These are phyloP conservation scores for Erythrobasidium hasegawianum DNA, from an alignment of 1,284 basidiomycete species.

Conservation along the genomic window DNA sequence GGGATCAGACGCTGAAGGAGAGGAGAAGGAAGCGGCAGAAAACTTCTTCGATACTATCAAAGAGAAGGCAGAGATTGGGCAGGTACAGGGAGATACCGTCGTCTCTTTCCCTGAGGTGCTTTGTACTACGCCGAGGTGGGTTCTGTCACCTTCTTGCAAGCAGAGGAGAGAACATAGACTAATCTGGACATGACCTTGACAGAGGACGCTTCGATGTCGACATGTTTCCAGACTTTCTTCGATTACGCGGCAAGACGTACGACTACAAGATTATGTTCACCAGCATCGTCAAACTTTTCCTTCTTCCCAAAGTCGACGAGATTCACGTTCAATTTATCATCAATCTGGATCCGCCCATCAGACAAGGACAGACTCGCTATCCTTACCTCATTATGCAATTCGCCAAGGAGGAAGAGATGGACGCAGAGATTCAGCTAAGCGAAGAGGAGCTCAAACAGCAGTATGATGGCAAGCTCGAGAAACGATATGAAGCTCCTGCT, in stretches of 20 bases:
- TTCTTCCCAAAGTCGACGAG: conserved; percentile 90
- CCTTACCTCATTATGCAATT: conserved; percentile 98
- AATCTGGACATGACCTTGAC: conserved; percentile 1
- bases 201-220: conserved; percentile 96
- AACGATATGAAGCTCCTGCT: conserved; percentile 86
- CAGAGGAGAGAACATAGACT: not conserved
- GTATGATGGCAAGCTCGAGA: conserved; percentile 75
- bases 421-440: conserved; percentile 87
- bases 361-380: conserved; percentile 97
- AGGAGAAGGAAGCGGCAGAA: conserved; percentile 70
- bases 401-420: conserved; percentile 92
- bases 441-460: conserved; percentile 60
- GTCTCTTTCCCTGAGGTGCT: conserved; percentile 94
- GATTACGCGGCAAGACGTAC: conserved; percentile 94
- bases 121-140: conserved; percentile 78
- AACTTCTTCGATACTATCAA: conserved; percentile 96
- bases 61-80: conserved; percentile 92
- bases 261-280: conserved; percentile 96
- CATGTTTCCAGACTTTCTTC: conserved; percentile 91
- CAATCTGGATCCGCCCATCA: conserved; percentile 83
- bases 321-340: conserved; percentile 94
- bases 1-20: conserved; percentile 49
- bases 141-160: conserved; percentile 3
- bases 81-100: conserved; percentile 85
- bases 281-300: conserved; percentile 84